Conservation (phyloP, 2,329 filamentous ascomycete genomes). For the Xylariomycetidae sp. region DNA sequence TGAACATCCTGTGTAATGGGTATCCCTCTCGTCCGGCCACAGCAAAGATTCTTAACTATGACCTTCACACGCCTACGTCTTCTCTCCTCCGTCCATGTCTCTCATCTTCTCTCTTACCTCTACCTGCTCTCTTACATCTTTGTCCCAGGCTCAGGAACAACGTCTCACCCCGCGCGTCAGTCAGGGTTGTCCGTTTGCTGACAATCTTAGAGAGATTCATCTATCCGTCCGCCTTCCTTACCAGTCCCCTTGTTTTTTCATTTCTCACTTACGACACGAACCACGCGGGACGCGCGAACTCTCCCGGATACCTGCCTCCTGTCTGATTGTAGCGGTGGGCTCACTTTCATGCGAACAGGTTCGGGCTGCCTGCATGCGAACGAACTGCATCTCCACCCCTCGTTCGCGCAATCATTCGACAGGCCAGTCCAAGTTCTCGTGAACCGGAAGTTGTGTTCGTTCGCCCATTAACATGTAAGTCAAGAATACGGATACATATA, state of each 20-base stretch:
- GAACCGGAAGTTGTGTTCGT: too few species aligned
- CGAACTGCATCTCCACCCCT: conserved; percentile 28
- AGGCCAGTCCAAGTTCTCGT: too few species aligned
- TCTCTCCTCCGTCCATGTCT: neutral
- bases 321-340: conserved; percentile 33
- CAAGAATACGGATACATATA: too few species aligned
- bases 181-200: too few species aligned
- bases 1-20: too few species aligned
- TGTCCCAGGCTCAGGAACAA: conserved; percentile 24
- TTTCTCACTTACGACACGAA: conserved; percentile 22
- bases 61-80: too few species aligned
- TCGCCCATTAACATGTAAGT: too few species aligned
- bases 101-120: conserved; percentile 1
- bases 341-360: conserved; percentile 39
- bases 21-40: too few species aligned
- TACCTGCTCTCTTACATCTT: conserved; percentile 5
- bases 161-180: conserved; percentile 25
- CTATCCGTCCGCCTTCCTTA: too few species aligned
- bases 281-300: conserved; percentile 25
- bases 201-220: conserved; percentile 12
- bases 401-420: conserved; percentile 20
- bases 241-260: too few species aligned
- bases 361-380: conserved; percentile 41
- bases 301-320: conserved; percentile 31
- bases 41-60: too few species aligned